Base-by-base conservation (phyloP, 2,329 filamentous ascomycete species). In the Graphiopsis chlorocephala region DNA sequence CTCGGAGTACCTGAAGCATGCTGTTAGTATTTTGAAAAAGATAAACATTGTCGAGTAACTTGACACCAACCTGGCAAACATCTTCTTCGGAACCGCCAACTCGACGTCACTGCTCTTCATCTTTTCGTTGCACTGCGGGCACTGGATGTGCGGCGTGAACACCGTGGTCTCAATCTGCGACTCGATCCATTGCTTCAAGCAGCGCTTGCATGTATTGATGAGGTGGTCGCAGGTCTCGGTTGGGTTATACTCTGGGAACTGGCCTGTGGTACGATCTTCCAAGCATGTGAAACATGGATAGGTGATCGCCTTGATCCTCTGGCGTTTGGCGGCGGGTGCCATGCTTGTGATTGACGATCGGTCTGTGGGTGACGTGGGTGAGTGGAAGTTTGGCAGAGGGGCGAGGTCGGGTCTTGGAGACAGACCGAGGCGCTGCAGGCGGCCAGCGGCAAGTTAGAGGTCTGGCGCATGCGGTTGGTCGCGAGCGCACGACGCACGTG, bases 111-210 rank as follows among this genome's bases (percentile, higher is more conserved):
- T 74, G 63, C 80, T 80, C 20, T 75, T 71, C 17, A 87, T 75
- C 0, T 73, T 68, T 29, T 74, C 76, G 2, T 75, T 65, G 65
- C 85, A 88, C 53, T 84, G 79, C 0, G 83, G 83, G 61, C 85
- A 87, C 33, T 73, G 26, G 42, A 50, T 61, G 17, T 35, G 45
- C 17, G 58, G 58, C 12, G 58, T 52, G 45, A 61, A 61, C 2
- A 33, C 42, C 14, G 14, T 35, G 28, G 23, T 42, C 25, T 68
- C 67, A 11, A 74, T 73, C 31, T 75, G 71, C 1, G 72, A 70
- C 11, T 66, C 50, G 11, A 80, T 74, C 78, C 77, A 81, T 23
- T 66, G 65, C 55, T 71, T 70, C 15, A 79, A 67, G 61, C 79
- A 80, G 1, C 61, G 57, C 7, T 71, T 71, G 65, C 78, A 80